These are phyloP conservation scores for Alopecurus myosuroides DNA, from an alignment of 176 grass and related monocot species.

Conservation along the genomic window DNA sequence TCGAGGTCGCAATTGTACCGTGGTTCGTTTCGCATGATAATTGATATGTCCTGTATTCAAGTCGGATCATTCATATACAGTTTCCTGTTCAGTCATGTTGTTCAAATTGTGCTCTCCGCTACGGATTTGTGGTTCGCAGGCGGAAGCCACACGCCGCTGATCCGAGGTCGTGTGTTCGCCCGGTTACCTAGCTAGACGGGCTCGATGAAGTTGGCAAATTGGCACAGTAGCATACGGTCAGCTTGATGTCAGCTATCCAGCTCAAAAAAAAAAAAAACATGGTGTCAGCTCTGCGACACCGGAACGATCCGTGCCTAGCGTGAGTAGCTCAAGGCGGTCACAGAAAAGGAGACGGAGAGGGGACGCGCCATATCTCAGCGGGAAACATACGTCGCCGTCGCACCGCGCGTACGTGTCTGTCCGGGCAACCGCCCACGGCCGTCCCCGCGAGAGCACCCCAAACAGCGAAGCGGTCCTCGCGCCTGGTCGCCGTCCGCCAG, in stretches of 20 bases:
- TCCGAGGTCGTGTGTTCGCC: background rate
- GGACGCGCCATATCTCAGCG: no score
- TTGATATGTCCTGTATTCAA: background rate
- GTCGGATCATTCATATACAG: background rate
- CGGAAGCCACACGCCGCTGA: background rate
- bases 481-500: constrained; percentile 7
- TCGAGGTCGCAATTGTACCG: background rate
- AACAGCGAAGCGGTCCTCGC: constrained; percentile 6
- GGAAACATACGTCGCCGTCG: constrained; percentile 6
- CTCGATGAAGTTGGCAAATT: background rate
- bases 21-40: background rate
- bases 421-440: background rate
- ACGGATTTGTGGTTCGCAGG: background rate
- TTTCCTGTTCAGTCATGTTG: background rate
- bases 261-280: no score
- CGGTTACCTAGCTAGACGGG: background rate
- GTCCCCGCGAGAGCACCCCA: background rate
- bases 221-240: background rate
- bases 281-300: no score
- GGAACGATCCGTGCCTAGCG: no score
- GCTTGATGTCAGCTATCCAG: background rate
- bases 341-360: no score
- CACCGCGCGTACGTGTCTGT: background rate
- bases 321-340: no score
- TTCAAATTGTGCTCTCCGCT: background rate